These are phyloP conservation scores for Bertia moriformis DNA, from an alignment of 2,329 filamentous ascomycete species.

Conservation along the genomic window DNA sequence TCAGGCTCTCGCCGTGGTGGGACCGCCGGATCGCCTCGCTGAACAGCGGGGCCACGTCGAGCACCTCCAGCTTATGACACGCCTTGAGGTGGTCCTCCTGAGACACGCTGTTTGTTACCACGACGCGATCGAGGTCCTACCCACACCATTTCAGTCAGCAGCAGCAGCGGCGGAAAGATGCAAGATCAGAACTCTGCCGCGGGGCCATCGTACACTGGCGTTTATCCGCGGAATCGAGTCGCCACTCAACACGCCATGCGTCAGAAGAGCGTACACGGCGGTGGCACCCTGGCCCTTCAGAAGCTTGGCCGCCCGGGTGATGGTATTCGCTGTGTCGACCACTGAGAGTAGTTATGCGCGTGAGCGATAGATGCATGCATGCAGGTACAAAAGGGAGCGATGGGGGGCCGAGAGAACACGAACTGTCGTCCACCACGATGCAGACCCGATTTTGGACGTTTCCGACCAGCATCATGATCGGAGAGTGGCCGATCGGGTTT, in stretches of 20 bases:
- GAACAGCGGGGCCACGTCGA: constrained; percentile 38
- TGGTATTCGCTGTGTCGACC: constrained; percentile 57
- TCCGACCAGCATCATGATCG: constrained; percentile 57
- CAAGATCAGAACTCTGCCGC: too few species aligned
- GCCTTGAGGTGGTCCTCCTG: constrained; percentile 42
- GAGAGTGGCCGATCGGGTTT: constrained; percentile 17
- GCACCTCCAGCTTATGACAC: constrained; percentile 50
- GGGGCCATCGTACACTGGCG: too few species aligned
- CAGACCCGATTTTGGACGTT: constrained; percentile 45
- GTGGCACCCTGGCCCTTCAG: constrained; percentile 50
- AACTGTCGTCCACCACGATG: constrained; percentile 53
- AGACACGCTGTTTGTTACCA: constrained; percentile 54
- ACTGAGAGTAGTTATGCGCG: too few species aligned
- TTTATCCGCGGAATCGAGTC: constrained; percentile 59
- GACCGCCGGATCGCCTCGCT: constrained; percentile 49
- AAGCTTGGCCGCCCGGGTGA: constrained; percentile 54
- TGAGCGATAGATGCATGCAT: too few species aligned
- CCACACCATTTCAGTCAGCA: too few species aligned
- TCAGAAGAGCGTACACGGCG: constrained; percentile 50
- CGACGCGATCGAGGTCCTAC: constrained; percentile 52
- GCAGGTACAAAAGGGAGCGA: too few species aligned
- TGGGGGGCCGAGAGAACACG: too few species aligned
- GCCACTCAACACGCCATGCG: constrained; percentile 53
- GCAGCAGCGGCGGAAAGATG: too few species aligned
- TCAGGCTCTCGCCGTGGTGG: constrained; percentile 59